Evolutionary conservation across 2,329 filamentous ascomycete species (phyloP), one percentile per base, ranked within the genome.

Genomic region (Penicillium sp.): DNA sequence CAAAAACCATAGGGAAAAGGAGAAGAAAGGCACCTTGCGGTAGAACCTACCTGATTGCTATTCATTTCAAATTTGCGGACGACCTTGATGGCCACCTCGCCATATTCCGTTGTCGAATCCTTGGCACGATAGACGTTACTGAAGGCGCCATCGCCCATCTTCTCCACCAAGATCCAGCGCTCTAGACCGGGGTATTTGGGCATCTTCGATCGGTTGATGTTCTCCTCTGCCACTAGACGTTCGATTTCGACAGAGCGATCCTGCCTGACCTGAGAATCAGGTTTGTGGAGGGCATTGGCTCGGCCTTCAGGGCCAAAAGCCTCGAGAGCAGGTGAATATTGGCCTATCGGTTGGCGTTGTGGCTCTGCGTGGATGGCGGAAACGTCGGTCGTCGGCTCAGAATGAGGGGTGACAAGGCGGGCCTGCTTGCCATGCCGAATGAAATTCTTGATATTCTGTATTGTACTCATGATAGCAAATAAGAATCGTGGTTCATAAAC

Each of bases 21-120:
- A 65, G 63, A 70, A 62, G 70, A 71, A 63, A 68, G 69, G 62
- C 70, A 38, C 43, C 48, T 51, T 58, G 59, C 62, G 53, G 50
- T 41, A 43, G 9, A 41, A 31, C 88, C 92, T 84, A 99, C 94
- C 91, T 97, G 94, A 81, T 89, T 92, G 65, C 88, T 92, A 79
- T 96, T 97, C 91, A 99, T 97, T 78, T 99, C 94, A 74, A 91
- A 97, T 79, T 97, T 97, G 71, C 94, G 89, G 63, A 99, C 94
- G 50, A 99, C 94, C 77, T 99, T 99, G 82, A 99, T 97, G 67
- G 93, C 94, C 34, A 94, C 92, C 72, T 97, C 88, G 64, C 85
- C 86, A 61, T 84, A 84, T 61, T 87, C 81, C 40, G 90, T 89
- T 6, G 86, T 82, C 45, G 76, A 82, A 73, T 99, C 94, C 65